Conservation (phyloP, 2,329 filamentous ascomycete species). For the Cladosporium phlei region DNA sequence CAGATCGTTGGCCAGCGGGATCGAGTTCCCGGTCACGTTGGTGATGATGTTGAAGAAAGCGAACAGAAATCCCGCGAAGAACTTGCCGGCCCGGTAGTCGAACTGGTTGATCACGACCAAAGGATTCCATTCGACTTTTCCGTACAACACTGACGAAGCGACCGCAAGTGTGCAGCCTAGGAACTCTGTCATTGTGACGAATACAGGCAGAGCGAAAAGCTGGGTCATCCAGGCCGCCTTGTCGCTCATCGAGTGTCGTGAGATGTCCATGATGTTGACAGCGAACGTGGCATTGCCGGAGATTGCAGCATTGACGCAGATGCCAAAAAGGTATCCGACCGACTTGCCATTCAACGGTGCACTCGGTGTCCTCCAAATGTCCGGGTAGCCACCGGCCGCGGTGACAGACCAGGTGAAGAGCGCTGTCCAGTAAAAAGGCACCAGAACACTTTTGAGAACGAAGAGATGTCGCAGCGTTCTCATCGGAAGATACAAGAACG, state of each 20-base stretch:
- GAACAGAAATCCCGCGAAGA: conserved; percentile 43
- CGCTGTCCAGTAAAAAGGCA: conserved; percentile 72
- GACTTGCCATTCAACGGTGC: conserved; percentile 59
- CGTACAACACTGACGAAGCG: conserved; percentile 40
- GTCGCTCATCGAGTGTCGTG: conserved; percentile 74
- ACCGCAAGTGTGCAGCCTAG: conserved; percentile 50
- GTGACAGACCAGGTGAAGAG: conserved; percentile 83
- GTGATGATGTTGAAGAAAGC: conserved; percentile 46
- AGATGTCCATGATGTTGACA: conserved; percentile 38
- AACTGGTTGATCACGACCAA: conserved; percentile 36
- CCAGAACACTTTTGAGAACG: conserved; percentile 81
- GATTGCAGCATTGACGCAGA: conserved; percentile 81
- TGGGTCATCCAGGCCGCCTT: conserved; percentile 78
- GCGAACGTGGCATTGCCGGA: conserved; percentile 71
- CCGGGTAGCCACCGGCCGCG: conserved; percentile 74
- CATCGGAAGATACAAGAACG: conserved; percentile 83
- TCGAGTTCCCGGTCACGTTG: conserved; percentile 46
- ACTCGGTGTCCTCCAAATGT: conserved; percentile 67
- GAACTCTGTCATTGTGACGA: conserved; percentile 66
- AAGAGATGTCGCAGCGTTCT: conserved; percentile 86
- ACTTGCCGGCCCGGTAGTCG: conserved; percentile 34
- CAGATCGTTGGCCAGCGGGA: conserved; percentile 52
- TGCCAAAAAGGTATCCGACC: conserved; percentile 76
- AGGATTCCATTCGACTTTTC: conserved; percentile 33
- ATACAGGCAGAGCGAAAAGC: conserved; percentile 50